A percentile compares a stretch with the other conserved stretches of the same genome.
phyloP scores from a whole-genome alignment of 495 filamentous ascomycete species.

The Hyphodiscus hymeniophilus region DNA sequence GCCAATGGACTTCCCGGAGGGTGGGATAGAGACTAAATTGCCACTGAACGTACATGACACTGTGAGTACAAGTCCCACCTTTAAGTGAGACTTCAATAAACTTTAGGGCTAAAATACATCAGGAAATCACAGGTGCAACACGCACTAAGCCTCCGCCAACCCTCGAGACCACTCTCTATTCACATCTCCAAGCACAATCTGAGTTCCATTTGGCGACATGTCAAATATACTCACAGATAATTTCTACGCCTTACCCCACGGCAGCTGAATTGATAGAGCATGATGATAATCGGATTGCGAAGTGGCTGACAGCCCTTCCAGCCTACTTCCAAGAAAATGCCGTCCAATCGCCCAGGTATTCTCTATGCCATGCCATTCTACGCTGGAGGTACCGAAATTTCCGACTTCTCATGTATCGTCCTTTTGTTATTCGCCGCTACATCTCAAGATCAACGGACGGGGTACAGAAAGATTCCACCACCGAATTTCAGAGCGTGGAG shows the following conservation, averaged over 20 bases:
- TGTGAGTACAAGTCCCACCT: too few relatives aligned
- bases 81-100: too few relatives aligned
- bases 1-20: constrained; percentile 37
- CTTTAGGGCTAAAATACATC: background rate
- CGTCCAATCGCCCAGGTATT: constrained; percentile 27
- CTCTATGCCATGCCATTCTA: constrained; percentile 32
- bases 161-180: background rate
- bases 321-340: constrained; percentile 19
- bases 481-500: constrained; percentile 26
- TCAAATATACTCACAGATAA: constrained; percentile 6
- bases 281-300: constrained; percentile 15
- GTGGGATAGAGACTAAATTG: constrained; percentile 41
- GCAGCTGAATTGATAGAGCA: constrained; percentile 21
- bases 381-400: constrained; percentile 45
- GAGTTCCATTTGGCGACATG: background rate
- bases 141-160: background rate
- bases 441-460: constrained; percentile 24
- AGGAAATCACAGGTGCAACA: constrained; percentile 10
- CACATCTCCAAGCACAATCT: background rate
- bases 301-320: constrained; percentile 30
- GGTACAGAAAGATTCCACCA: background rate
- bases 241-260: constrained; percentile 29
- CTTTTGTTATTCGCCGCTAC: constrained; percentile 36
- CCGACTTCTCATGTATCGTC: constrained; percentile 42
- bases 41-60: constrained; percentile 42